phyloP scores from a whole-genome alignment of 2,329 filamentous ascomycete genomes.

The Trichoderma guizhouense region DNA sequence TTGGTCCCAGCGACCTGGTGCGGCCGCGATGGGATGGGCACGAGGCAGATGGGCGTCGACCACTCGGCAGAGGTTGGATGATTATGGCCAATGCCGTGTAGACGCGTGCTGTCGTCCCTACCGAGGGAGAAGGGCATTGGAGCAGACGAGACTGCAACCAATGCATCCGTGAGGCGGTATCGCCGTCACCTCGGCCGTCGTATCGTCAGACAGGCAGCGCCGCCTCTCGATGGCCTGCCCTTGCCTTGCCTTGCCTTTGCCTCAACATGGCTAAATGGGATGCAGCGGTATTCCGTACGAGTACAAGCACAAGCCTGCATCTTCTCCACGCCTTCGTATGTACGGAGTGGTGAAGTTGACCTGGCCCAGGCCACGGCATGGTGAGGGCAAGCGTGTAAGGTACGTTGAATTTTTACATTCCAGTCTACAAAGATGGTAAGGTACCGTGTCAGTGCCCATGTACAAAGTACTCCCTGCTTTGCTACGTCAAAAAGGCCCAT shows the following conservation, averaged over 20 bases:
- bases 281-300: not conserved
- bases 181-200: not conserved
- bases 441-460: not conserved
- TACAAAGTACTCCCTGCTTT: not conserved
- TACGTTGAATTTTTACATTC: not conserved
- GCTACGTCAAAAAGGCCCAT: constrained; percentile 6
- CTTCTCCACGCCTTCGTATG: not conserved
- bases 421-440: not conserved
- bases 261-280: not conserved
- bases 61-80: not conserved
- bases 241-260: not conserved
- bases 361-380: not conserved
- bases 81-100: not conserved
- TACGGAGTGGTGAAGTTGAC: not conserved
- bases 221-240: not conserved
- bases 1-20: constrained; percentile 12
- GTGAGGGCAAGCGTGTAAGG: not conserved
- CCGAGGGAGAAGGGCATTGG: not conserved
- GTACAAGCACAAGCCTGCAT: not conserved
- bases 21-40: not conserved
- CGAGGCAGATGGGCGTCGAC: not conserved
- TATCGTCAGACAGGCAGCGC: not conserved
- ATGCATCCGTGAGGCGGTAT: not conserved
- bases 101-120: not conserved
- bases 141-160: not conserved